Evolutionary conservation across 106 monocot genomes (phyloP).

Genomic region (Chionographis japonica): DNA sequence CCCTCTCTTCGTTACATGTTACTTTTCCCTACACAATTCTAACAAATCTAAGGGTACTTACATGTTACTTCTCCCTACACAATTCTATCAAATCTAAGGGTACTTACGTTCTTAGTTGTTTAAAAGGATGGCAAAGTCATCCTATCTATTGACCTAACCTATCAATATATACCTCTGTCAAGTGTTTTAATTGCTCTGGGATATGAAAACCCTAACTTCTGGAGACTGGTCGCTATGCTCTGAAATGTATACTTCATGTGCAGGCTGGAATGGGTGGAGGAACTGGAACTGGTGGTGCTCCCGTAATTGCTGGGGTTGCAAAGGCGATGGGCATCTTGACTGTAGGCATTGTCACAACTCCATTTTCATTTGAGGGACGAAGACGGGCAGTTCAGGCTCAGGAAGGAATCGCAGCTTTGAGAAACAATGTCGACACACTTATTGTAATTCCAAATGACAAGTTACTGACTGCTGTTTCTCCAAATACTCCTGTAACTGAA

Average conservation of each 20-base stretch:
- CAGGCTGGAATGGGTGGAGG: conserved; percentile 63
- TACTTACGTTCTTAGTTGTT: too few species aligned
- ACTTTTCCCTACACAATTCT: too few species aligned
- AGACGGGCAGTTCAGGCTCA: conserved; percentile 47
- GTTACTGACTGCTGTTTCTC: conserved; percentile 53
- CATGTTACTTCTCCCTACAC: too few species aligned
- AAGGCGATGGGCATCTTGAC: conserved; percentile 53
- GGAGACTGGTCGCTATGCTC: too few species aligned
- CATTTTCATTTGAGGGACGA: conserved; percentile 47
- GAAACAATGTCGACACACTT: conserved; percentile 43
- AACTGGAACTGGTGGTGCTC: conserved; percentile 52
- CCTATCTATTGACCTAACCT: too few species aligned
- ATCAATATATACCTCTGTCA: too few species aligned
- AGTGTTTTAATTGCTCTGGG: too few species aligned
- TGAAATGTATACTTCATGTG: background rate
- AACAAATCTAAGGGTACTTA: too few species aligned
- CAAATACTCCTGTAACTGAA: conserved; percentile 51
- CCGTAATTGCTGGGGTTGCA: conserved; percentile 40
- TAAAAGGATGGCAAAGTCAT: too few species aligned
- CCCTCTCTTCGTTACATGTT: too few species aligned
- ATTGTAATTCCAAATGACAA: conserved; percentile 49
- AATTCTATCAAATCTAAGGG: too few species aligned
- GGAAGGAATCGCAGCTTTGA: conserved; percentile 45
- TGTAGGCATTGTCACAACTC: conserved; percentile 52
- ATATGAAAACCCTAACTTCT: too few species aligned